Evolutionary conservation across 2,329 filamentous ascomycete species (phyloP), one percentile per base, ranked within the genome.

Genomic region (Sporothrix euskadiensis): DNA sequence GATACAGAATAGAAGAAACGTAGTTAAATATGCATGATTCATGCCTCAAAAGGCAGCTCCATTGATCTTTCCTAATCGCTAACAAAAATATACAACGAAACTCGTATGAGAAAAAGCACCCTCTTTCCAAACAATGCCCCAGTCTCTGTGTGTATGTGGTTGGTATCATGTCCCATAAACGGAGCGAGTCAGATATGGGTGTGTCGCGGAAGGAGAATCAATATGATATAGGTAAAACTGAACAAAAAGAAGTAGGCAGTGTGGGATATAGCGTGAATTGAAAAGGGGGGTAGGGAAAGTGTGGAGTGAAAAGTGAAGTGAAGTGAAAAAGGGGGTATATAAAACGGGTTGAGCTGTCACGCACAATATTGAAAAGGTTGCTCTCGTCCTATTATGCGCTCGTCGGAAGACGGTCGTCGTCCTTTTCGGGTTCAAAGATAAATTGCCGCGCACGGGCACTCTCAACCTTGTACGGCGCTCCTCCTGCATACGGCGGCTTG

Each of bases 341-440:
- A 71, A 35, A 63, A 56, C 35, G 69, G 35, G 32, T 22, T 14
- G 69, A 54, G 30, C 30, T 32, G 39, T 41, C 52, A 32, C 7
- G 56, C 52, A 52, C 44, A 54, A 49, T 19, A 49, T 59, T 39
- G 30, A n/a, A 68, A n/a, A 57, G 3, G 52, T 44, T 12, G 57
- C 65, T 32, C 35, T 63, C 7, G 14, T 10, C 14, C 5, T 22
- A 66, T 75, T 71, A 79, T 49, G 78, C 78, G 63, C 79, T 80
- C 74, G 78, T 73, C 1, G 78, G 78, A 56, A 77, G 73, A 35
- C 74, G 74, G 47, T 78, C 77, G 8, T 78, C 76, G 47, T 78
- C 78, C 71, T 81, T 79, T 69, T 82, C 80, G 30, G 74, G 77
- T 71, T 80, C 80, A 54, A 82, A 80, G 6, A 77, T 75, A 22